These are phyloP conservation scores for Apiosordaria backusii DNA, from an alignment of 495 filamentous ascomycete species.

Conservation along the genomic window DNA sequence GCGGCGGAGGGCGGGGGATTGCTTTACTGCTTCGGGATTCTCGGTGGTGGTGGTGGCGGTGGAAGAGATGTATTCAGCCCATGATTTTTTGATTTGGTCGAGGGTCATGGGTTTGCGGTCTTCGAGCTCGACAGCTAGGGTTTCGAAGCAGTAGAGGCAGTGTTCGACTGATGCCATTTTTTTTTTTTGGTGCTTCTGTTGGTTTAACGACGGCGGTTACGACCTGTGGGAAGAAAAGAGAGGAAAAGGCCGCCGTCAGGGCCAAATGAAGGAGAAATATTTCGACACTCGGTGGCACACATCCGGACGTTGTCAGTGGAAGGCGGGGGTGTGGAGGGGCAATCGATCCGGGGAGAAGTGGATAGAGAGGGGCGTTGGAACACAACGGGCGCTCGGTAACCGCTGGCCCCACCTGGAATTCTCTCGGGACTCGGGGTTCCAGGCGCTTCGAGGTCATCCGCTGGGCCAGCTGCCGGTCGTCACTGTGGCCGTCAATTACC, in stretches of 20 bases:
- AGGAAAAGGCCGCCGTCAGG: not conserved
- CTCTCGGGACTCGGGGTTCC: not conserved
- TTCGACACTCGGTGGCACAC: slow-evolving; percentile 4
- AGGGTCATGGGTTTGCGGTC: slow-evolving; percentile 50
- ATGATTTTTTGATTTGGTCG: slow-evolving; percentile 65
- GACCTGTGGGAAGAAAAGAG: not conserved
- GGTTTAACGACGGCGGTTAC: slow-evolving; percentile 1
- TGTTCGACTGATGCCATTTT: slow-evolving; percentile 78
- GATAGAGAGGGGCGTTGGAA: not conserved
- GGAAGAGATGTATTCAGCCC: slow-evolving; percentile 49
- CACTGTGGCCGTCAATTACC: too few relatives aligned
- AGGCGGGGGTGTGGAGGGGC: slow-evolving; percentile 7
- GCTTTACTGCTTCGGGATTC: slow-evolving; percentile 21
- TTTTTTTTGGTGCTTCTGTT: not conserved
- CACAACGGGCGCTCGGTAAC: slow-evolving; percentile 3
- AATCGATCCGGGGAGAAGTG: not conserved
- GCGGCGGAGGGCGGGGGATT: slow-evolving; percentile 37
- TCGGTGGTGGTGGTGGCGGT: slow-evolving; percentile 22
- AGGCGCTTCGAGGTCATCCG: not conserved
- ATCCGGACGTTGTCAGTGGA: slow-evolving; percentile 2
- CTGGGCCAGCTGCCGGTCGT: not conserved
- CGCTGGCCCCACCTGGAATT: not conserved
- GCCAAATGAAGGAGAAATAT: not conserved
- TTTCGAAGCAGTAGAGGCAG: slow-evolving; percentile 90
- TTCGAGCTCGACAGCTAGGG: slow-evolving; percentile 55